Evolutionary conservation across 2,329 filamentous ascomycete species (phyloP), one percentile per base, ranked within the genome.

Genomic region (Leptographium radiaticola): DNA sequence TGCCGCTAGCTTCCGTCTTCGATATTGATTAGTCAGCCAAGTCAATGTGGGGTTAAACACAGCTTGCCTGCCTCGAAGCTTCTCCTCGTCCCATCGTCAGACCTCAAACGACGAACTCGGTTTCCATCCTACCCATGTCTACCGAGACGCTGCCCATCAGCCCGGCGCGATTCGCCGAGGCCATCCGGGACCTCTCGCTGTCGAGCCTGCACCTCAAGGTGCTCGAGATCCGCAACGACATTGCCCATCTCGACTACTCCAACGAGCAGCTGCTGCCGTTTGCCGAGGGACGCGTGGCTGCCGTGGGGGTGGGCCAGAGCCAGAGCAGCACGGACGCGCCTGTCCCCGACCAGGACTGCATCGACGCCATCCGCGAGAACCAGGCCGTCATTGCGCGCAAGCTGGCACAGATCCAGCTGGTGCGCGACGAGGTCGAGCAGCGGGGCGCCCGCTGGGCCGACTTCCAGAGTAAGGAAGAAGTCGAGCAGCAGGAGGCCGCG

Each of bases 331-430:
- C 57, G 4, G 56, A 53, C 33, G 59, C 56, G 16, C 68, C 48
- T 5, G 52, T 72, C 30, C 75, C 81, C 16, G 86, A 90, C 63
- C 73, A 74, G 57, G 85, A 87, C 65, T 90, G 86, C 71, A 70
- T 80, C 59, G 84, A 89, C 55, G 86, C 86, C 55, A 86, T 89
- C 64, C 66, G 70, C 54, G 86, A 90, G 68, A 89, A 89, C 67
- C 75, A 82, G 61, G 66, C 64, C 20, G 84, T 89, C 55, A 84
- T 90, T 55, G 72, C 67, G 57, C 76, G 84, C 60, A 86, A 88
- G 77, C 71, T 76, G 57, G 77, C 81, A 68, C 74, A 85, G 65
- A 76, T 89, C 57, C 71, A 70, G 53, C 66, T 88, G 50, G 71
- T 89, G 57, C 78, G 75, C 59, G 69, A 64, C 44, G 86, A 90